Base-by-base conservation (phyloP, 306 rosid genomes). In the Delonix regia region DNA sequence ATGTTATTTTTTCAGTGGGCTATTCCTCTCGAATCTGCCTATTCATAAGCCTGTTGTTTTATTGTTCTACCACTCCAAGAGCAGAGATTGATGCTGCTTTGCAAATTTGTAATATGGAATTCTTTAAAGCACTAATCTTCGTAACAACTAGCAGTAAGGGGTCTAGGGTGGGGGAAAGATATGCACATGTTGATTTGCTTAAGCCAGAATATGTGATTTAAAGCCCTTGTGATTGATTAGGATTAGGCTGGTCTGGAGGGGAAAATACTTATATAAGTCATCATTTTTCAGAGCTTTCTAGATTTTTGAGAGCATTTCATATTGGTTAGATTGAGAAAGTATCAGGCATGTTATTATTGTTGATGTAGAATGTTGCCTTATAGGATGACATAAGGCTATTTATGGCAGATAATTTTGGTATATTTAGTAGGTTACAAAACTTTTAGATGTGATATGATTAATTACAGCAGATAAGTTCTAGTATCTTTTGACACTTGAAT, bases 91-190 rank as follows among this genome's bases (percentile, higher is more conserved):
- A 42, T 38, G 47, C 28, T 36, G 62, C 73, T 67, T 74, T 60
- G 56, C 63, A 69, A n/a, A 61, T 61, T 65, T 30, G 10, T 77
- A 18, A 60, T 63, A 16, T 22, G 57, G 71, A 44, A 59, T 49
- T 70, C 39, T 71, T 60, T 44, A 27, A 48, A 80, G 65, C 49
- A 73, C 30, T 72, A 30, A n/a, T 76, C 48, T 33, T 57, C 63
- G 25, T 57, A 18, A 24, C 36, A 45, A 51, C 44, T 59, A 38
- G 41, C n/a, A 78, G 5, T 73, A 64, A 42, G 72, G 53, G 71
- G 30, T 69, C 12, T 8, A 56, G 39, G 70, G 33, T 33, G 3
- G 64, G 7, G 24, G 48, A 28, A 28, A 61, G 33, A 60, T 27
- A 34, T 47, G n/a, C 45, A 7, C 33, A 39, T 49, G 69, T 57